Evolutionary conservation across 345 rosid species (phyloP), one percentile per base, ranked within the genome.

Genomic region (Aquilaria malaccensis): DNA sequence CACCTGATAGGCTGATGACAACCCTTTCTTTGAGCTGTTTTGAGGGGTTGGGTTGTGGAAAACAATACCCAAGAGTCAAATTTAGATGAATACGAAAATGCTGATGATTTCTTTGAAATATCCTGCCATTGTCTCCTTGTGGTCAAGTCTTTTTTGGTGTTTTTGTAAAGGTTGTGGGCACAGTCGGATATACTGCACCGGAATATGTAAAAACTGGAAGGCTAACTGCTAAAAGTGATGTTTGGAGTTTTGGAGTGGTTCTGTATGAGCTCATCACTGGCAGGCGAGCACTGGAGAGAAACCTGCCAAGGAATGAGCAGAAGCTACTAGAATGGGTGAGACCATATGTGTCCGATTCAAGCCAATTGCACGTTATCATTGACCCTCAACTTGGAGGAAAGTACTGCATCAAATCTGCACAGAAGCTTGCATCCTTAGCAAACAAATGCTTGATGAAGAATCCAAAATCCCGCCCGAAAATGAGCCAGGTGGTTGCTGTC

Each of bases 231-330:
- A 94, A 94, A 82, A 94, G 96, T 37, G 97, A 94, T 63, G 99
- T 90, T 11, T 94, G 99, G 99, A 94, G 99, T 77, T 94, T 87
- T 55, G 99, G 99, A 5, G 99, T 94, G 33, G 99, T 94, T 64
- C 80, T 94, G 29, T 94, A 79, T 30, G 99, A 94, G 73, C 85
- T 94, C 52, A 84, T 94, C 69, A 88, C 96, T 0, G 99, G 97
- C 73, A 86, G 99, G 74, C 83, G 90, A 68, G 96, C 86, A 1
- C 43, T 94, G 57, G 97, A 87, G 72, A 77, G 89, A 70, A 90
- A 94, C 46, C 81, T 82, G 6, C 99, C 99, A n/a, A 80, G 95
- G 2, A 78, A 73, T 31, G 99, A 94, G 66, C 97, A 90, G 66
- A 89, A 94, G 83, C 97, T 94, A 64, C 65, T 94, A 53, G 92